Evolutionary conservation across 768 basidiomycete species (phyloP).

Genomic region (Gymnopilus dilepis): DNA sequence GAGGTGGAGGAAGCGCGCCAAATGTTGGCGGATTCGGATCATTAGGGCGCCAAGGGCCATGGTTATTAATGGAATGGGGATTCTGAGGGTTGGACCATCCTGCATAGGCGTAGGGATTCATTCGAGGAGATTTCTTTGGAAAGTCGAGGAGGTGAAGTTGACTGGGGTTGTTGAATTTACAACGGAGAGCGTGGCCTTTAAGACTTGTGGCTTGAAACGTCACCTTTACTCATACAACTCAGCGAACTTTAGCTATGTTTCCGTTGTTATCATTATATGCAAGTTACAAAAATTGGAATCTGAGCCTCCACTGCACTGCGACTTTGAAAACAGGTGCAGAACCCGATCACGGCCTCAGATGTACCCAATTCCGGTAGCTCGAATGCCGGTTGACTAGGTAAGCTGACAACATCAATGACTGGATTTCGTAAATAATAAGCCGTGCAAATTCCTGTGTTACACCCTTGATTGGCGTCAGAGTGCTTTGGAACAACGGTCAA

Average conservation of each 20-base stretch:
- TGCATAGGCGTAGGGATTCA: constrained; percentile 37
- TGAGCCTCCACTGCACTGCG: not conserved
- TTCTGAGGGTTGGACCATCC: constrained; percentile 39
- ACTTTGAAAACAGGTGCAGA: not conserved
- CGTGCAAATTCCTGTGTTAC: too few species aligned
- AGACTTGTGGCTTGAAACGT: not conserved
- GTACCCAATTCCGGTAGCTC: not conserved
- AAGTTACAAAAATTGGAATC: too few species aligned
- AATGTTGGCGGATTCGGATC: constrained; percentile 26
- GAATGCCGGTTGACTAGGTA: not conserved
- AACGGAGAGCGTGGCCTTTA: not conserved
- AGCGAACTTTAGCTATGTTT: too few species aligned
- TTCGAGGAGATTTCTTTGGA: constrained; percentile 25
- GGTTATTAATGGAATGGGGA: constrained; percentile 32
- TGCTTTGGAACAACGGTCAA: too few species aligned
- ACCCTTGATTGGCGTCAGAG: too few species aligned
- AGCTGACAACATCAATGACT: not conserved
- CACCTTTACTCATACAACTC: too few species aligned
- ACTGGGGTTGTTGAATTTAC: not conserved
- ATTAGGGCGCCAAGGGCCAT: constrained; percentile 20
- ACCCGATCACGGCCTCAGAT: too few species aligned
- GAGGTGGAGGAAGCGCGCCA: constrained; percentile 31
- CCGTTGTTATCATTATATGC: too few species aligned
- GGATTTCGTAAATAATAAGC: too few species aligned
- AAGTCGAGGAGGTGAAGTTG: not conserved